A percentile compares a stretch with the other conserved stretches of the same genome.
These are phyloP conservation scores for Clavispora asparagi DNA, from an alignment of 805 yeast species.

Conservation along the genomic window DNA sequence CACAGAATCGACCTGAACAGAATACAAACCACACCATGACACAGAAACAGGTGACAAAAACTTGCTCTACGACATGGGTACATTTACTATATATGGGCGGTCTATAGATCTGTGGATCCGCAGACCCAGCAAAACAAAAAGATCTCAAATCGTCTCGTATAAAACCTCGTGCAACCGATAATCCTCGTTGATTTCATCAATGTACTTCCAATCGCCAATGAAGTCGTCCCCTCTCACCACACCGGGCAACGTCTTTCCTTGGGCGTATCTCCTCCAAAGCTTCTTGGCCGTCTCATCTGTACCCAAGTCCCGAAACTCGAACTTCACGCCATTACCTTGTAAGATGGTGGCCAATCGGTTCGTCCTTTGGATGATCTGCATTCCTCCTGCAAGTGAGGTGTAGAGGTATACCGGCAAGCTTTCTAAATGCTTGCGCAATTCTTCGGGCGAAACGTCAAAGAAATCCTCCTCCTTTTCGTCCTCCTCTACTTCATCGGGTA, in stretches of 20 bases:
- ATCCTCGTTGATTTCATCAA: slow-evolving; percentile 83
- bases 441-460: slow-evolving; percentile 37
- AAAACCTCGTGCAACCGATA: slow-evolving; percentile 59
- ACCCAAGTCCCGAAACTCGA: slow-evolving; percentile 71
- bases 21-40: too few relatives aligned
- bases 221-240: slow-evolving; percentile 76
- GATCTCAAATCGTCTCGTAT: slow-evolving; percentile 50
- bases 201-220: slow-evolving; percentile 80
- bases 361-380: slow-evolving; percentile 72
- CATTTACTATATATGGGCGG: neutral
- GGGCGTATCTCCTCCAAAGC: slow-evolving; percentile 72
- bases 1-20: too few relatives aligned
- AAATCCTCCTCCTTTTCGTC: slow-evolving; percentile 16
- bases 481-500: neutral
- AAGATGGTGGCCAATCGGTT: slow-evolving; percentile 70
- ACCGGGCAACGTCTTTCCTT: slow-evolving; percentile 77
- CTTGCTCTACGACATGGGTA: too few relatives aligned
- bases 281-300: slow-evolving; percentile 83
- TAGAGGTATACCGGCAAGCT: slow-evolving; percentile 65
- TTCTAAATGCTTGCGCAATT: slow-evolving; percentile 37
- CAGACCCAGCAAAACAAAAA: neutral
- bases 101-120: neutral
- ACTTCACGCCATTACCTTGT: slow-evolving; percentile 65
- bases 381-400: slow-evolving; percentile 86
- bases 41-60: too few relatives aligned